Percentiles rank a stretch among this genome's conserved stretches.
These are phyloP conservation scores for Elsinoe perseae DNA, from an alignment of 2,329 filamentous ascomycete species.

Conservation along the genomic window DNA sequence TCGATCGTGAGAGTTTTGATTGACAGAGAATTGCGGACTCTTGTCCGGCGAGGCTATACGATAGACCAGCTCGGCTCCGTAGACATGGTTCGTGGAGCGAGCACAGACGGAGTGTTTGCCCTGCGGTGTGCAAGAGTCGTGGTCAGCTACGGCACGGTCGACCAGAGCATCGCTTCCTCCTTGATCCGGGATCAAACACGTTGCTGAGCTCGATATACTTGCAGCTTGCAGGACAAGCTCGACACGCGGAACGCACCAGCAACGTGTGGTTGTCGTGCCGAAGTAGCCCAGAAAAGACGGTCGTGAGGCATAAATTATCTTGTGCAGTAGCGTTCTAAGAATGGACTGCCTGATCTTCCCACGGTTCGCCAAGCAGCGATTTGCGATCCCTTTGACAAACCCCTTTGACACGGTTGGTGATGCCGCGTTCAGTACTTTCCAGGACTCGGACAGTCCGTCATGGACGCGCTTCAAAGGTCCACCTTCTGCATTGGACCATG, in stretches of 20 bases:
- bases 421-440: background rate
- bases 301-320: background rate
- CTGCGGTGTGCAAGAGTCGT: background rate
- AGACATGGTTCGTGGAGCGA: background rate
- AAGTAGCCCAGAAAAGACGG: background rate
- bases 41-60: background rate
- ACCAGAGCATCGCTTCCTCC: background rate
- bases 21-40: background rate
- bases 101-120: background rate
- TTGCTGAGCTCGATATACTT: slow-evolving; percentile 4
- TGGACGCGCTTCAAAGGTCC: background rate
- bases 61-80: background rate
- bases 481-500: background rate
- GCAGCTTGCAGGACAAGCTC: slow-evolving; percentile 3
- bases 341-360: background rate
- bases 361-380: background rate
- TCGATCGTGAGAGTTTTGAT: background rate
- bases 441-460: background rate
- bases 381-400: background rate
- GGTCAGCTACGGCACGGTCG: slow-evolving; percentile 2
- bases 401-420: background rate
- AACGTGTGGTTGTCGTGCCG: background rate
- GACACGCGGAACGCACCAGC: background rate
- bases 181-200: background rate
- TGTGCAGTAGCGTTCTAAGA: background rate